Conservation (phyloP, 495 filamentous ascomycete genomes). For the Aspergillus taichungensis region DNA sequence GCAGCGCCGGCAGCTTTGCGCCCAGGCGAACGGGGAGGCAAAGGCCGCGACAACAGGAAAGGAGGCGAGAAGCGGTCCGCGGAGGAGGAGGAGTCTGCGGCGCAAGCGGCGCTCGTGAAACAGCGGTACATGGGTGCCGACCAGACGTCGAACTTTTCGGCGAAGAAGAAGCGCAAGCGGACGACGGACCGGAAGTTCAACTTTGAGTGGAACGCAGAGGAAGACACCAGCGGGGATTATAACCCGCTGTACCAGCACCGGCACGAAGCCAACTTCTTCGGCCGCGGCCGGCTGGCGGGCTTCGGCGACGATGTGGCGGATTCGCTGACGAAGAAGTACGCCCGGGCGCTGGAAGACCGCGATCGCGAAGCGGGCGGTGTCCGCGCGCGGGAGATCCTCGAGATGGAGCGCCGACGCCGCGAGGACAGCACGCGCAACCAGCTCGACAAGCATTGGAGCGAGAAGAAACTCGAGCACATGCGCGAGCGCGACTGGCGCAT, state of each 20-base stretch:
- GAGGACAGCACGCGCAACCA: conserved; percentile 66
- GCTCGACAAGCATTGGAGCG: conserved; percentile 91
- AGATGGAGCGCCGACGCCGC: conserved; percentile 74
- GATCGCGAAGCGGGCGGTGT: conserved; percentile 71
- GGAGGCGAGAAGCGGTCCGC: conserved; percentile 41
- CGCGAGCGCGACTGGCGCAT: conserved; percentile 98
- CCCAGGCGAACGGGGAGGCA: conserved; percentile 10
- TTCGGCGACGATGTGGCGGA: conserved; percentile 74
- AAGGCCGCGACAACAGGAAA: conserved; percentile 13
- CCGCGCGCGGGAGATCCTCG: conserved; percentile 72
- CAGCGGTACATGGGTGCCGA: conserved; percentile 91
- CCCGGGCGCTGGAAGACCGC: conserved; percentile 64
- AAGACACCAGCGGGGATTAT: conserved; percentile 86
- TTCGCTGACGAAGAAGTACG: conserved; percentile 61
- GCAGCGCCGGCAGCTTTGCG: conserved; percentile 48
- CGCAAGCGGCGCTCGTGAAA: conserved; percentile 68
- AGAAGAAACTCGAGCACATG: conserved; percentile 94
- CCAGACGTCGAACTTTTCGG: conserved; percentile 79
- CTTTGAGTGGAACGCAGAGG: conserved; percentile 95
- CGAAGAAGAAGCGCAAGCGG: conserved; percentile 90
- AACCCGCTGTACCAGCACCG: conserved; percentile 79
- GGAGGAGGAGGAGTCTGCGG: conserved; percentile 51
- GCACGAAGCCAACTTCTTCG: conserved; percentile 68
- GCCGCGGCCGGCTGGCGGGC: conserved; percentile 71
- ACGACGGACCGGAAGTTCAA: conserved; percentile 98